Percentiles rank a stretch among this genome's conserved stretches.
phyloP scores from a whole-genome alignment of 345 rosid genomes.

The Raphanus sativus region DNA sequence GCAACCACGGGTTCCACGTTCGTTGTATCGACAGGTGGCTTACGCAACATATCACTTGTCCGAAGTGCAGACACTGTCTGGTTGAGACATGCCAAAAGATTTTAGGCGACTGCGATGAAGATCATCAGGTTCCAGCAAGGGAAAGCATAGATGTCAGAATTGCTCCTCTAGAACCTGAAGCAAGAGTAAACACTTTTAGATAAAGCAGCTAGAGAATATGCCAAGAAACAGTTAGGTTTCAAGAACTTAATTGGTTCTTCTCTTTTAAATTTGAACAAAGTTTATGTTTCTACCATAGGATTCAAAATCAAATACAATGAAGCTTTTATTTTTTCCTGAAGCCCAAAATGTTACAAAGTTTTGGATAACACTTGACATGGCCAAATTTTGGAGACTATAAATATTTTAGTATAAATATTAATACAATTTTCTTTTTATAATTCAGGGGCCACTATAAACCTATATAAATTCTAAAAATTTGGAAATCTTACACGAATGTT shows the following conservation, averaged over 20 bases:
- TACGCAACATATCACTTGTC: conserved; percentile 51
- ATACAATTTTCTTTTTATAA: not conserved
- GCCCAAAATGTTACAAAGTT: conserved; percentile 18
- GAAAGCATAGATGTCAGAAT: conserved; percentile 33
- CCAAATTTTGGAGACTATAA: not conserved
- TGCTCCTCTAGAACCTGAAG: conserved; percentile 46
- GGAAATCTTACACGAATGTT: not conserved
- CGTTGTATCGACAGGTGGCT: conserved; percentile 60
- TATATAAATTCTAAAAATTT: not conserved
- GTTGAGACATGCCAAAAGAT: conserved; percentile 44
- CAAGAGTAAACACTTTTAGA: conserved; percentile 34
- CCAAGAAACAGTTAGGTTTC: not conserved
- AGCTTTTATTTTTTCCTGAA: not conserved
- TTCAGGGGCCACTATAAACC: not conserved
- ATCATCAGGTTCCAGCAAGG: conserved; percentile 18
- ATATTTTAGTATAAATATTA: not conserved
- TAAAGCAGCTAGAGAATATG: conserved; percentile 25
- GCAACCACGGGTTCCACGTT: conserved; percentile 58
- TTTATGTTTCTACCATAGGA: conserved; percentile 11
- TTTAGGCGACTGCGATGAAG: conserved; percentile 26
- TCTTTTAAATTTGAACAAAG: conserved; percentile 9
- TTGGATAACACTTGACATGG: not conserved
- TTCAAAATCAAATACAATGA: not conserved
- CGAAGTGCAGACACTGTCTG: conserved; percentile 60
- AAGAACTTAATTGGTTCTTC: conserved; percentile 3